A percentile compares a stretch with the other conserved stretches of the same genome.
Conservation (phyloP, 2,329 filamentous ascomycete species). For the Didymosphaeria variabile region DNA sequence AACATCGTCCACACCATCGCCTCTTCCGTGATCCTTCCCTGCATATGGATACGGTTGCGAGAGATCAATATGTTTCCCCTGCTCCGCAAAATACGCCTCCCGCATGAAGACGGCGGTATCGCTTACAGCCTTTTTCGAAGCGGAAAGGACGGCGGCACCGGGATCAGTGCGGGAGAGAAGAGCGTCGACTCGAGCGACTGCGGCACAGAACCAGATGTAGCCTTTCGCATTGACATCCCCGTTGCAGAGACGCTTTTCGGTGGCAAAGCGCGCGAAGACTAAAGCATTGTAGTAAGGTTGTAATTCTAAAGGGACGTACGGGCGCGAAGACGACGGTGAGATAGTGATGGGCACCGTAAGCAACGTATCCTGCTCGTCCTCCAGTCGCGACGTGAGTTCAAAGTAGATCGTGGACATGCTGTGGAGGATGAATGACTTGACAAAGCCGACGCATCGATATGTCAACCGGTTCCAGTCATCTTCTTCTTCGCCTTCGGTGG, state of each 20-base stretch:
- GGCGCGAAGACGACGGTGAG: not conserved
- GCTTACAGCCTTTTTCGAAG: conserved; percentile 27
- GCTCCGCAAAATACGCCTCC: conserved; percentile 29
- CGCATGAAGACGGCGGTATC: conserved; percentile 27
- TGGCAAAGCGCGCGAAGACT: conserved; percentile 17
- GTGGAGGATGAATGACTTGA: conserved; percentile 36
- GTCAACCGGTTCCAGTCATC: conserved; percentile 37
- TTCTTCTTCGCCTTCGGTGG: conserved; percentile 21
- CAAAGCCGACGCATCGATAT: conserved; percentile 33
- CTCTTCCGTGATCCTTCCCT: conserved; percentile 22
- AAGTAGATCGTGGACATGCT: conserved; percentile 33
- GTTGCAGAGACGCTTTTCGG: conserved; percentile 26
- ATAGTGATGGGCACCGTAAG: conserved; percentile 21
- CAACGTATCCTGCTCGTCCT: conserved; percentile 17
- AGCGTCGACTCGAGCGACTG: conserved; percentile 37
- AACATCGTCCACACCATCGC: conserved; percentile 21
- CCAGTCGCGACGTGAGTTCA: conserved; percentile 34
- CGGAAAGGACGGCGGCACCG: conserved; percentile 28
- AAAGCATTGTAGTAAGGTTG: conserved; percentile 25
- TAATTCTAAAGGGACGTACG: conserved; percentile 22
- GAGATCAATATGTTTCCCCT: conserved; percentile 34
- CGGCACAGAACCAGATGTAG: conserved; percentile 28
- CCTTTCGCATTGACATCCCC: conserved; percentile 42
- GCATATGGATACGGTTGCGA: conserved; percentile 8
- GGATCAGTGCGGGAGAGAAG: conserved; percentile 25